phyloP scores from a whole-genome alignment of 1,284 basidiomycete species.

The Sparassis latifolia region DNA sequence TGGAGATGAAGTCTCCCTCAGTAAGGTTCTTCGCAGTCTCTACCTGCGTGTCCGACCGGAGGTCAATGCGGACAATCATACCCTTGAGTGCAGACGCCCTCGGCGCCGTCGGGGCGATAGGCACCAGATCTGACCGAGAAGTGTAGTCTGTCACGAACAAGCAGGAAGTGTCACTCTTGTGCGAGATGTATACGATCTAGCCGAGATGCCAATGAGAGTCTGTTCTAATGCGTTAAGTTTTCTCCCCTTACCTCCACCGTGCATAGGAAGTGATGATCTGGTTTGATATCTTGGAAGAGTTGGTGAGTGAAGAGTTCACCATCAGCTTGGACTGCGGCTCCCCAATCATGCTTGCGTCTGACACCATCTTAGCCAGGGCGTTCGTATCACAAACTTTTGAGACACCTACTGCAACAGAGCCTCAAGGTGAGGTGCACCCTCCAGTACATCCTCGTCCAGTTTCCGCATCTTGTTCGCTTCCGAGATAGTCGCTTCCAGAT shows the following conservation, averaged over 20 bases:
- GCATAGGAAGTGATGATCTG: slow-evolving; percentile 43
- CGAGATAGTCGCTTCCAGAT: slow-evolving; percentile 46
- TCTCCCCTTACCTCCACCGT: slow-evolving; percentile 45
- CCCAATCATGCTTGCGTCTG: slow-evolving; percentile 52
- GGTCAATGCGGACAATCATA: slow-evolving; percentile 46
- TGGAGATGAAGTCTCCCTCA: slow-evolving; percentile 37
- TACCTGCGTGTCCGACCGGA: slow-evolving; percentile 41
- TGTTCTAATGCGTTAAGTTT: no score
- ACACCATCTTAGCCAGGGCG: neutral
- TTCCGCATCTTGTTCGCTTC: slow-evolving; percentile 38
- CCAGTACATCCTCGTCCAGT: slow-evolving; percentile 35
- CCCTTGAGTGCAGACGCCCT: slow-evolving; percentile 29
- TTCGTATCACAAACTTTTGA: neutral
- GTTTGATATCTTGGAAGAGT: slow-evolving; percentile 39
- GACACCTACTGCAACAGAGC: slow-evolving; percentile 46
- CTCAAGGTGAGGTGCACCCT: slow-evolving; percentile 32
- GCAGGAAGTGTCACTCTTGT: slow-evolving; percentile 27
- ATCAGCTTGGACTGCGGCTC: slow-evolving; percentile 23
- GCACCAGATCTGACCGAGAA: slow-evolving; percentile 35
- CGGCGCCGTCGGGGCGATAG: slow-evolving; percentile 16
- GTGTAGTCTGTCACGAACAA: slow-evolving; percentile 69
- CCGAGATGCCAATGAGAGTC: neutral
- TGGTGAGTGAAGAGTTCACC: slow-evolving; percentile 34
- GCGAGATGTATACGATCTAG: slow-evolving; percentile 41
- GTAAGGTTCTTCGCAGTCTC: slow-evolving; percentile 33